Conservation (phyloP, 2,329 filamentous ascomycete species). For the Hyphodiscus sp. region DNA sequence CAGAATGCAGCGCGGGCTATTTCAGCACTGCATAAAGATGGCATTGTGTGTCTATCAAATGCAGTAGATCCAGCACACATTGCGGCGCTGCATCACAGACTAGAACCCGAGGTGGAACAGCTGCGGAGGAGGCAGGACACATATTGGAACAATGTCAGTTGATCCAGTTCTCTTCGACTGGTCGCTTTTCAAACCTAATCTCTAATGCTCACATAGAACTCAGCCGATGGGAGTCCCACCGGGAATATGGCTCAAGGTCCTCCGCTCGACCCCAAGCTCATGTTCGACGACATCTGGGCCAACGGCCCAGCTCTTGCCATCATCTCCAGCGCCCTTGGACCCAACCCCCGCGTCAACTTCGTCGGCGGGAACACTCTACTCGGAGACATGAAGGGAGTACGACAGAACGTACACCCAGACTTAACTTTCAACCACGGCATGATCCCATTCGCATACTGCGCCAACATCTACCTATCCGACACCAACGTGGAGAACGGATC, state of each 20-base stretch:
- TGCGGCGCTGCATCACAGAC: not conserved
- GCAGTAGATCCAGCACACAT: not conserved
- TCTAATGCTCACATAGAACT: not conserved
- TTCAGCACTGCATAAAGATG: not conserved
- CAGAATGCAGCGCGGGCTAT: not conserved
- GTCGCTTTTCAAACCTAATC: not conserved
- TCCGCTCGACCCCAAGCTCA: not conserved
- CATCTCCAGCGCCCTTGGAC: not conserved
- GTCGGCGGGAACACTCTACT: not conserved
- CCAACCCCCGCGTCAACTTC: not conserved
- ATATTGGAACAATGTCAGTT: not conserved
- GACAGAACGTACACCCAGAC: not conserved
- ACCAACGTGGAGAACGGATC: not conserved
- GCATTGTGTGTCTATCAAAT: not conserved
- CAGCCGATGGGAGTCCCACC: not conserved
- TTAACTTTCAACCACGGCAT: not conserved
- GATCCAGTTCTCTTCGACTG: not conserved
- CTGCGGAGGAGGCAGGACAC: not conserved
- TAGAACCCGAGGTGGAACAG: not conserved
- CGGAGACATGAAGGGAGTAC: not conserved
- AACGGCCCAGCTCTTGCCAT: not conserved
- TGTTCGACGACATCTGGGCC: not conserved
- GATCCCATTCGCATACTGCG: not conserved
- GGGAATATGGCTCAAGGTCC: not conserved
- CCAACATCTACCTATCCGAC: not conserved